Percentiles rank a stretch among this genome's conserved stretches.
phyloP scores from a whole-genome alignment of 768 basidiomycete species.

The Tulasnella calospora region DNA sequence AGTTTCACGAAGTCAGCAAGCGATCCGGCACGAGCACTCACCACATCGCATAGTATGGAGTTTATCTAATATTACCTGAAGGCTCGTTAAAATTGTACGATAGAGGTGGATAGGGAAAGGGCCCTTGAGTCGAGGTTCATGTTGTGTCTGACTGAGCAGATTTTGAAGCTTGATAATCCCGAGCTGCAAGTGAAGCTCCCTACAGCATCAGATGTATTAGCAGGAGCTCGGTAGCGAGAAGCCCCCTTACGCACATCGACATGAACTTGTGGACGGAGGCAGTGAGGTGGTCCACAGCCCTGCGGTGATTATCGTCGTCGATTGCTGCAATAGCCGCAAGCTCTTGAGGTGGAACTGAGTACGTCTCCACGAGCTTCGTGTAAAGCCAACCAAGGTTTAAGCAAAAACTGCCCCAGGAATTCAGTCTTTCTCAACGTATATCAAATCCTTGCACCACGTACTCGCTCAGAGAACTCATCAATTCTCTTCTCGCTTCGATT shows the following conservation, averaged over 20 bases:
- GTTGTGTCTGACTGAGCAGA: constrained; percentile 80
- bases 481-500: constrained; percentile 81
- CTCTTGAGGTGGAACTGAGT: constrained; percentile 60
- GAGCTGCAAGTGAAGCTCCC: constrained; percentile 93
- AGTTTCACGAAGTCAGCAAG: neutral
- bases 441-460: constrained; percentile 38
- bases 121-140: constrained; percentile 93
- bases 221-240: neutral
- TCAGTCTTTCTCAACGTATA: neutral
- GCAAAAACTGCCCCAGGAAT: constrained; percentile 61
- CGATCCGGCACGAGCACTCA: neutral
- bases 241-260: constrained; percentile 62
- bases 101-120: constrained; percentile 88
- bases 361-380: constrained; percentile 81
- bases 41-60: constrained; percentile 89
- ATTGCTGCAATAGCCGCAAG: neutral
- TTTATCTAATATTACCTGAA: constrained; percentile 81
- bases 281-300: constrained; percentile 31
- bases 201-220: constrained; percentile 34
- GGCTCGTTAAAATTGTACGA: constrained; percentile 69
- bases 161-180: constrained; percentile 81
- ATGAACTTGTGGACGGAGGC: constrained; percentile 79
- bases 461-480: constrained; percentile 84
- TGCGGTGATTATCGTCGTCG: neutral
- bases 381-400: constrained; percentile 93